These are phyloP conservation scores for Beauveria bassiana DNA, from an alignment of 2,329 filamentous ascomycete genomes.

Conservation along the genomic window DNA sequence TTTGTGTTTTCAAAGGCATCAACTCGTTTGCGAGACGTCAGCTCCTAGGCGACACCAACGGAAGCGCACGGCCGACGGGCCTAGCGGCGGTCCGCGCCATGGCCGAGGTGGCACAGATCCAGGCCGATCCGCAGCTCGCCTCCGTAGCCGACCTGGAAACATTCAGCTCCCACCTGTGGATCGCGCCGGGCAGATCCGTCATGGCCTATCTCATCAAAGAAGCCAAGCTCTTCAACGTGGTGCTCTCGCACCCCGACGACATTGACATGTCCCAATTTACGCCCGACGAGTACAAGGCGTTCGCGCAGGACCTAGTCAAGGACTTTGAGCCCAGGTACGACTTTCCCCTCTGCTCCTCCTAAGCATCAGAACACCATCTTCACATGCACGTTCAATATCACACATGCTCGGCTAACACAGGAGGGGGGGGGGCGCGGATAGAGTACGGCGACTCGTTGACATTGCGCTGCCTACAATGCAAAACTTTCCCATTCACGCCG, in stretches of 20 bases:
- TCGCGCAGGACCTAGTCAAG: conserved; percentile 7
- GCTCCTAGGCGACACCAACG: conserved; percentile 12
- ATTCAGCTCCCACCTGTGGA: conserved; percentile 21
- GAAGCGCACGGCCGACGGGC: conserved; percentile 21
- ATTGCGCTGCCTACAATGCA: conserved; percentile 11
- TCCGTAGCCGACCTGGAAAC: conserved; percentile 25
- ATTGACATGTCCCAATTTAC: conserved; percentile 13
- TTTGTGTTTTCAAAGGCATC: conserved; percentile 7
- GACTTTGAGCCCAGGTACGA: conserved; percentile 2
- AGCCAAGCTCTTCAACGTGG: conserved; percentile 35
- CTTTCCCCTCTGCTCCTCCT: too few species aligned
- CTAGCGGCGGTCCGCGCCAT: conserved; percentile 34
- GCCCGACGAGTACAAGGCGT: conserved; percentile 4
- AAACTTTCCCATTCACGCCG: conserved; percentile 15
- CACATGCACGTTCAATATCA: too few species aligned
- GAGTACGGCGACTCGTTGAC: conserved; percentile 12
- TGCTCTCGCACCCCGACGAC: conserved; percentile 32
- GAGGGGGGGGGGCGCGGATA: not conserved
- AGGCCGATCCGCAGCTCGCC: conserved; percentile 23
- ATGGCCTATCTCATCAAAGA: conserved; percentile 36
- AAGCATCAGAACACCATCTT: too few species aligned
- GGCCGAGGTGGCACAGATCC: conserved; percentile 29
- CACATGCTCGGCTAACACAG: too few species aligned
- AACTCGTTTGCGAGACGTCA: conserved; percentile 22
- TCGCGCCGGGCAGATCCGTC: conserved; percentile 32